Evolutionary conservation across 2,329 filamentous ascomycete genomes (phyloP).

Genomic region (Paramyrothecium sp.): DNA sequence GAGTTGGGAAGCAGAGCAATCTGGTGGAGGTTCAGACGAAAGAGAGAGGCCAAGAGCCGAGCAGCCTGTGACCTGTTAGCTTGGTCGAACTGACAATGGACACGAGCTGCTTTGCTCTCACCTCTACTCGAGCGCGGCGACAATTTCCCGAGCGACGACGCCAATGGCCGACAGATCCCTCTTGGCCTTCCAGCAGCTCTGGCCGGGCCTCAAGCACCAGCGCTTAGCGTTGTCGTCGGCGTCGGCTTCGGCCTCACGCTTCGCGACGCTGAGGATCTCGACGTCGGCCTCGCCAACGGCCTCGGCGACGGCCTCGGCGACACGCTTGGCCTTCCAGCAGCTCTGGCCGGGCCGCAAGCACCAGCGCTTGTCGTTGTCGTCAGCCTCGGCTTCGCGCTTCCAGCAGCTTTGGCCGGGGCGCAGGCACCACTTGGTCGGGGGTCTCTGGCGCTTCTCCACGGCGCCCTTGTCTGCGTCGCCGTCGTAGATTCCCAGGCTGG

Average conservation of each 20-base stretch:
- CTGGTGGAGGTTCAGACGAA: too few species aligned
- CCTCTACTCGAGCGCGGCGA: conserved; percentile 18
- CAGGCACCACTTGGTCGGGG: conserved; percentile 25
- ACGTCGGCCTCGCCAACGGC: conserved; percentile 16
- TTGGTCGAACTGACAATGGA: too few species aligned
- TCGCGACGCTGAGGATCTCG: conserved; percentile 24
- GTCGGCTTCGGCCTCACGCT: conserved; percentile 19
- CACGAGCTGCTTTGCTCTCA: too few species aligned
- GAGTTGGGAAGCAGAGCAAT: not conserved
- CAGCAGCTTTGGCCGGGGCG: conserved; percentile 34
- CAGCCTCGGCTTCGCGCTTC: conserved; percentile 36
- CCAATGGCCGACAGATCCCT: conserved; percentile 27
- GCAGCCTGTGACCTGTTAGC: too few species aligned
- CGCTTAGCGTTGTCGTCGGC: conserved; percentile 15
- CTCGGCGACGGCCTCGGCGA: conserved; percentile 32
- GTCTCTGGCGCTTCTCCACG: conserved; percentile 4
- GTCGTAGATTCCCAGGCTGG: conserved; percentile 23
- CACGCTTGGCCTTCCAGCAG: conserved; percentile 38
- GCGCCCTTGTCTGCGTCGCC: conserved; percentile 6
- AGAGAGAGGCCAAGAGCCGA: too few species aligned
- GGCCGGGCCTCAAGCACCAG: conserved; percentile 25
- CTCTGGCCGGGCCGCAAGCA: conserved; percentile 33
- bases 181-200: conserved; percentile 37
- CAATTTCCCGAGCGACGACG: conserved; percentile 22
- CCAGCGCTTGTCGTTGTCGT: conserved; percentile 21